phyloP scores from a whole-genome alignment of 2,329 filamentous ascomycete species.

The Cytospora chrysosperma region DNA sequence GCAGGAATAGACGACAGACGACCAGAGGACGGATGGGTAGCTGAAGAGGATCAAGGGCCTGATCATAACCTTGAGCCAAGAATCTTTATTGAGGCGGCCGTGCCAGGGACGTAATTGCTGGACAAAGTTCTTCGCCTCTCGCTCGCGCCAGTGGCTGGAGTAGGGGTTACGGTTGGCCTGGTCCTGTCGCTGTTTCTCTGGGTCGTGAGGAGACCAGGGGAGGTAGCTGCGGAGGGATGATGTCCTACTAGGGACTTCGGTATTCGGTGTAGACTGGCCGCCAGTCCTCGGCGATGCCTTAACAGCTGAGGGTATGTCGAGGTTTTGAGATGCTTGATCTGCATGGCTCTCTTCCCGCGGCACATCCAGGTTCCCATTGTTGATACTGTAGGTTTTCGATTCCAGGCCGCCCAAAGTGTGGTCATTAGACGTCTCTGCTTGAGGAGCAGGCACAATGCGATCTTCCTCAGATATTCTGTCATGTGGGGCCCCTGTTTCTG shows the following conservation, averaged over 20 bases:
- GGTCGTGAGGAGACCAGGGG: slow-evolving; percentile 26
- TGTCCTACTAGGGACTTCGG: slow-evolving; percentile 13
- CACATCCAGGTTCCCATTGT: slow-evolving; percentile 2
- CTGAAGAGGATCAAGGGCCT: slow-evolving; percentile 83
- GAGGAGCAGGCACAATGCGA: slow-evolving; percentile 58
- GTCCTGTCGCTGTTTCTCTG: slow-evolving; percentile 44
- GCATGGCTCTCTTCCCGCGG: not conserved
- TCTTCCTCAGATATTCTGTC: slow-evolving; percentile 29
- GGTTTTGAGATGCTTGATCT: not conserved
- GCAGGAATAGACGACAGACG: slow-evolving; percentile 77
- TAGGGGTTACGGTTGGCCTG: slow-evolving; percentile 52
- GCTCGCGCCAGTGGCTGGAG: slow-evolving; percentile 66
- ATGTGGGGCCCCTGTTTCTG: slow-evolving; percentile 1
- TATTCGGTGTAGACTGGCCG: not conserved
- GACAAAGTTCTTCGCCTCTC: slow-evolving; percentile 67
- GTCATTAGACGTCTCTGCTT: slow-evolving; percentile 23
- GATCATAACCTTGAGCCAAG: slow-evolving; percentile 73
- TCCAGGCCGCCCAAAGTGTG: not conserved
- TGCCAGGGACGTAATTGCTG: slow-evolving; percentile 76
- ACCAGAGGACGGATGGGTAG: slow-evolving; percentile 90
- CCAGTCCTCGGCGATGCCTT: not conserved
- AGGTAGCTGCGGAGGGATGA: slow-evolving; percentile 20
- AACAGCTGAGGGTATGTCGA: not conserved
- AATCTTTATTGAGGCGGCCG: slow-evolving; percentile 74
- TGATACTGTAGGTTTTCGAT: not conserved